Percentiles rank a stretch among this genome's conserved stretches.
These are phyloP conservation scores for Eucalyptus curtisii DNA, from an alignment of 345 rosid species.

Conservation along the genomic window DNA sequence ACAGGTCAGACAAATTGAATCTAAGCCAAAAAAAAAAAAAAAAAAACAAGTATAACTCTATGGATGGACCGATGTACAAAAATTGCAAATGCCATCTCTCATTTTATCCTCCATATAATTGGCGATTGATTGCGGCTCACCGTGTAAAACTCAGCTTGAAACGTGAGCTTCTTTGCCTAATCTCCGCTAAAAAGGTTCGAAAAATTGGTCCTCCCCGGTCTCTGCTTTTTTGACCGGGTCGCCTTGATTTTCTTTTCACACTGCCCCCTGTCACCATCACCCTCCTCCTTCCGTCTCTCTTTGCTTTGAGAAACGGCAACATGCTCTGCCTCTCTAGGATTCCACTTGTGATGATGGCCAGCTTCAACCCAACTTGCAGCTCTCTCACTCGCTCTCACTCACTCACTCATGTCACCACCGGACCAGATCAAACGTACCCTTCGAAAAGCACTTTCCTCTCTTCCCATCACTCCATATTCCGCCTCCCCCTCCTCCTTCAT, in stretches of 20 bases:
- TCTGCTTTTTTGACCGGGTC: neutral
- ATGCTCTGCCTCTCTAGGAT: too few species aligned
- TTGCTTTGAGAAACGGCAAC: too few species aligned
- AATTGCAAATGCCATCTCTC: neutral
- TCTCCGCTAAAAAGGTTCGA: neutral
- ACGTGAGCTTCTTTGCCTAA: neutral
- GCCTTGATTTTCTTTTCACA: neutral
- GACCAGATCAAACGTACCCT: fast-evolving
- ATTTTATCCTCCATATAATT: too few species aligned
- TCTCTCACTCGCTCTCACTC: too few species aligned
- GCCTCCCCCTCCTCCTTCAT: too few species aligned
- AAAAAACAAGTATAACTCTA: neutral
- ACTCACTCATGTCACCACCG: fast-evolving
- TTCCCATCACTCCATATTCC: too few species aligned
- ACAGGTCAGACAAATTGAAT: neutral
- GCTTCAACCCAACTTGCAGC: too few species aligned
- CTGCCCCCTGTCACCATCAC: fast-evolving
- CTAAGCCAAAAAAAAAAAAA: too few species aligned
- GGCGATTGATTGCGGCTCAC: neutral
- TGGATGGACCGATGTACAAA: neutral
- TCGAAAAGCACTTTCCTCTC: too few species aligned
- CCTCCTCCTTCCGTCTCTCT: too few species aligned
- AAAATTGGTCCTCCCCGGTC: neutral
- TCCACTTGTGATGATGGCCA: too few species aligned
- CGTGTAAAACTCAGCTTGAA: neutral